Conservation (phyloP, 106 monocot genomes). For the Xerophyta viscosa region DNA sequence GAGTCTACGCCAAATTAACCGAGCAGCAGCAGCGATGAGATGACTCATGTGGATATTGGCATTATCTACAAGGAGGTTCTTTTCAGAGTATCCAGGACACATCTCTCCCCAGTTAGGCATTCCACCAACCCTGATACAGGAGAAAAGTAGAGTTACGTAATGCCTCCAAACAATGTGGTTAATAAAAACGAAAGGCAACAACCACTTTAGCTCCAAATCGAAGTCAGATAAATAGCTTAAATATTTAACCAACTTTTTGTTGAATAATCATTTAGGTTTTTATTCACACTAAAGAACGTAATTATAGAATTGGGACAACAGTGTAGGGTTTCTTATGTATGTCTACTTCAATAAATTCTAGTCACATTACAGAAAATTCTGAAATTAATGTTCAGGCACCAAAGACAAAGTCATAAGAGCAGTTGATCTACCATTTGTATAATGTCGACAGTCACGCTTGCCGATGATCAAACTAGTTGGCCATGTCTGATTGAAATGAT, state of each 20-base stretch:
- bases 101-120: slow-evolving; percentile 33
- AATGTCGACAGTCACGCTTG: slow-evolving; percentile 77
- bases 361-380: no score
- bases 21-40: not conserved
- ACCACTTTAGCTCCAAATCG: not conserved
- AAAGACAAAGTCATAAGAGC: not conserved
- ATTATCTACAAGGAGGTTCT: not conserved
- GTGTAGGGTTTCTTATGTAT: no score
- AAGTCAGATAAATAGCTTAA: not conserved
- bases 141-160: not conserved
- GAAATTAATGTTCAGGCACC: no score
- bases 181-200: not conserved
- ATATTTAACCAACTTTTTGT: no score
- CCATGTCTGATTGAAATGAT: slow-evolving; percentile 61
- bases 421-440: slow-evolving; percentile 44
- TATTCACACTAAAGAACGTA: no score
- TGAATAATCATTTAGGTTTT: no score
- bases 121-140: slow-evolving; percentile 31
- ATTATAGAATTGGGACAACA: no score
- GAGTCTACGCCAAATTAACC: no score
- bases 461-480: slow-evolving; percentile 54
- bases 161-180: not conserved
- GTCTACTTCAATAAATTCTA: no score
- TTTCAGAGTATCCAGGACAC: slow-evolving; percentile 20
- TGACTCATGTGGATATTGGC: not conserved